A percentile compares a stretch with the other conserved stretches of the same genome.
Conservation (phyloP, 2,329 filamentous ascomycete genomes). For the Lasiodiplodia hormozganensis region DNA sequence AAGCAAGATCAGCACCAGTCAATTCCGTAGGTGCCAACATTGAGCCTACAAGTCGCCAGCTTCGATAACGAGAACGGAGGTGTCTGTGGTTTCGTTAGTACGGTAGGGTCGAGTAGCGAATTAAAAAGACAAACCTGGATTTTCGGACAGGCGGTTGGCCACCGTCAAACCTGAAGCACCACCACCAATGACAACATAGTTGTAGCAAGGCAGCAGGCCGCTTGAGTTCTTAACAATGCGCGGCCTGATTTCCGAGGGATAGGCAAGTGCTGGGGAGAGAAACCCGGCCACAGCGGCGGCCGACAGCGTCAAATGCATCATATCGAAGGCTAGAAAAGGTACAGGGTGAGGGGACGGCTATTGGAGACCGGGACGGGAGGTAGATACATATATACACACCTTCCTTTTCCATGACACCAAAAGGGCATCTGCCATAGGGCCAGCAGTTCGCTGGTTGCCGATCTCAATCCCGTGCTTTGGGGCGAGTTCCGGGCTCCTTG, state of each 20-base stretch:
- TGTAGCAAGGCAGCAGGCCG: conserved; percentile 7
- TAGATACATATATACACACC: background rate
- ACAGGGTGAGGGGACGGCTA: background rate
- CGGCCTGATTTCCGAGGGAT: conserved; percentile 3
- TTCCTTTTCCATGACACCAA: background rate
- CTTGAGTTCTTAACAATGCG: conserved; percentile 1
- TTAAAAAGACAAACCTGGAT: conserved; percentile 9
- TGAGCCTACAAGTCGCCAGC: conserved; percentile 35
- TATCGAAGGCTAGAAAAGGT: background rate
- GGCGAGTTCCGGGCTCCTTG: conserved; percentile 10
- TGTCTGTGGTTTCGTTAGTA: background rate
- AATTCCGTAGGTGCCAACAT: conserved; percentile 33
- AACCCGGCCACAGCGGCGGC: background rate
- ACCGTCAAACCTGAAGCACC: conserved; percentile 32
- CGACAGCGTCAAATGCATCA: background rate
- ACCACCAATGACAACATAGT: conserved; percentile 32
- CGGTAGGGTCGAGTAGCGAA: background rate
- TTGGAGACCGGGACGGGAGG: background rate
- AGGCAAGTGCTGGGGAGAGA: conserved; percentile 4
- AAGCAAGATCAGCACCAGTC: background rate
- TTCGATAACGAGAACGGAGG: conserved; percentile 34
- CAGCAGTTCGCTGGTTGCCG: conserved; percentile 11
- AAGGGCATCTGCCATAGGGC: background rate
- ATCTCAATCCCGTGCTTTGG: conserved; percentile 20
- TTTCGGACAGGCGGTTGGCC: conserved; percentile 39